phyloP scores from a whole-genome alignment of 148 eudicot species.

The Cornus controversa region DNA sequence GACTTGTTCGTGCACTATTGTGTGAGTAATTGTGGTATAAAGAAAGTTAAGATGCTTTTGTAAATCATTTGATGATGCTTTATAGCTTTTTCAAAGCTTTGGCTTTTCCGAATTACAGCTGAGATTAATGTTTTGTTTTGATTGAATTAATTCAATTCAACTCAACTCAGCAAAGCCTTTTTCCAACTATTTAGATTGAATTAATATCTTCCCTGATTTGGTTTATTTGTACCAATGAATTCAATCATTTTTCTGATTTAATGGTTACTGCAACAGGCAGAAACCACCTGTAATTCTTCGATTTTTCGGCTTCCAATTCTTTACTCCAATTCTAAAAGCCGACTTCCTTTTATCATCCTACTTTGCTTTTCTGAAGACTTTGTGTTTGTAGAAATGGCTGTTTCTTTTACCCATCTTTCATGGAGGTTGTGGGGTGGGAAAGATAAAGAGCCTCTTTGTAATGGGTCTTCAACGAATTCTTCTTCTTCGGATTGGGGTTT shows the following conservation, averaged over 20 bases:
- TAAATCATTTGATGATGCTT: not conserved
- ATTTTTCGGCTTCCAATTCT: constrained; percentile 3
- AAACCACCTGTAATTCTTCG: constrained; percentile 7
- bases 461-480: constrained; percentile 44
- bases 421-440: constrained; percentile 57
- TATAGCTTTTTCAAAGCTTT: not conserved
- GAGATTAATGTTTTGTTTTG: not conserved
- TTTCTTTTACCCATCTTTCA: constrained; percentile 46
- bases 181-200: not conserved
- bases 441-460: constrained; percentile 40
- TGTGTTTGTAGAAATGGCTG: constrained; percentile 40
- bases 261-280: constrained; percentile 19
- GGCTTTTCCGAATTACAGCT: not conserved
- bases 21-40: constrained; percentile 1
- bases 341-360: not conserved
- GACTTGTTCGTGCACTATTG: no score
- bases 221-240: not conserved
- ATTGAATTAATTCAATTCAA: not conserved
- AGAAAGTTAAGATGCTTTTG: not conserved
- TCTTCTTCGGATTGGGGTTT: constrained; percentile 46
- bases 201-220: not conserved
- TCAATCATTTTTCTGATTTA: not conserved
- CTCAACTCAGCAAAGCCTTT: no score
- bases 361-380: not conserved
- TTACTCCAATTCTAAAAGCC: constrained; percentile 8